Evolutionary conservation across 495 filamentous ascomycete species (phyloP).

Genomic region (Umbilicaria muhlenbergii): DNA sequence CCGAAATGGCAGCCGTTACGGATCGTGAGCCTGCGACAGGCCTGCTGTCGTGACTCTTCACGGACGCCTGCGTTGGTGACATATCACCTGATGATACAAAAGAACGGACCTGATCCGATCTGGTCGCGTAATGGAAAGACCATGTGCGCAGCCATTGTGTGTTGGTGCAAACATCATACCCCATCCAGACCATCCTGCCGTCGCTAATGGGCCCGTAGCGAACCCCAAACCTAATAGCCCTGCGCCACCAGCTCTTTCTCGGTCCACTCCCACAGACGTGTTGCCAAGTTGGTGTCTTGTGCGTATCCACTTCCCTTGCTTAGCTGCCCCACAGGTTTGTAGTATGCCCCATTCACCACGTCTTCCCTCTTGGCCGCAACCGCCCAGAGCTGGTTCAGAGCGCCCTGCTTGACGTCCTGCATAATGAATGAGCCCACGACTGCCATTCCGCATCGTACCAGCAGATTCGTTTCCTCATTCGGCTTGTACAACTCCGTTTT

Average conservation of each 20-base stretch:
- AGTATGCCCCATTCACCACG: conserved; percentile 37
- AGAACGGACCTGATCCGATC: too few species aligned
- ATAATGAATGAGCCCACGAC: conserved; percentile 9
- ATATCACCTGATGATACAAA: too few species aligned
- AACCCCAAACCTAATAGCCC: background rate
- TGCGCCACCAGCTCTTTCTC: conserved; percentile 10
- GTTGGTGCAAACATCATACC: too few species aligned
- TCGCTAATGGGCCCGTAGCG: too few species aligned
- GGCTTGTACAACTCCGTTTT: conserved; percentile 33
- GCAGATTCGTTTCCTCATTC: conserved; percentile 13
- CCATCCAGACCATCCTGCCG: too few species aligned
- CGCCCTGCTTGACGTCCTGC: conserved; percentile 26
- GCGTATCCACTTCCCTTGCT: conserved; percentile 21
- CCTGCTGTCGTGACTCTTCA: too few species aligned
- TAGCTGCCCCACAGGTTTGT: conserved; percentile 35
- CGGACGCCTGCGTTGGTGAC: too few species aligned
- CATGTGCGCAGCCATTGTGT: too few species aligned
- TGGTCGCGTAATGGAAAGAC: too few species aligned
- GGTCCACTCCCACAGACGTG: conserved; percentile 17
- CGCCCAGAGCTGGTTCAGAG: conserved; percentile 46
- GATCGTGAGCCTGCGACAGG: too few species aligned
- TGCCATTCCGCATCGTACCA: conserved; percentile 15
- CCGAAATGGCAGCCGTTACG: background rate
- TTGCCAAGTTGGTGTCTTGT: conserved; percentile 9
- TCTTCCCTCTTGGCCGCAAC: conserved; percentile 22